Evolutionary conservation across 352 stramenopile genomes (phyloP).

Genomic region (Blastocystis sp.): DNA sequence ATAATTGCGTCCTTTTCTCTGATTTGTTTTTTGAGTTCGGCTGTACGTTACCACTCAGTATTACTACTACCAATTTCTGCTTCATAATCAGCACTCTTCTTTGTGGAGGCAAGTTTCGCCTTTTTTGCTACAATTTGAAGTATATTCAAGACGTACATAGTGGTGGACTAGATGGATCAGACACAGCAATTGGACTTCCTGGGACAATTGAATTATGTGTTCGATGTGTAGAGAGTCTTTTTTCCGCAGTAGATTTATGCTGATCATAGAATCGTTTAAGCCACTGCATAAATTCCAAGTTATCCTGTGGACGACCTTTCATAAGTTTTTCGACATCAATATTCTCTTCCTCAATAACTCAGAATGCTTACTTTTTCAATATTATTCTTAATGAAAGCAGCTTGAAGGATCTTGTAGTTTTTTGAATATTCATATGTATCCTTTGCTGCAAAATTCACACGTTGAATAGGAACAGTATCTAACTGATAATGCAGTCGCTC

Average conservation of each 20-base stretch:
- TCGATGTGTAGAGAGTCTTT: constrained; percentile 10
- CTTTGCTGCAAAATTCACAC: constrained; percentile 93
- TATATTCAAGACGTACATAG: neutral
- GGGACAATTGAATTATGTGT: neutral
- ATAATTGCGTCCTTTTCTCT: constrained; percentile 69
- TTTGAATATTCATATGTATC: constrained; percentile 94
- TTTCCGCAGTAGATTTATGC: constrained; percentile 65
- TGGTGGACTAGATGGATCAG: neutral
- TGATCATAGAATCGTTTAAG: constrained; percentile 85
- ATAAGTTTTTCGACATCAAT: constrained; percentile 96
- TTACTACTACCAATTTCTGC: constrained; percentile 43
- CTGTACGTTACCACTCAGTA: constrained; percentile 64
- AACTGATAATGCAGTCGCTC: constrained; percentile 67
- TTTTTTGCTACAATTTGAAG: neutral
- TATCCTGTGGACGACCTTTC: constrained; percentile 97
- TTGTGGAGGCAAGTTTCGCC: neutral
- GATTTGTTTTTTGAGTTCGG: constrained; percentile 73
- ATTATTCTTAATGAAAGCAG: constrained; percentile 87
- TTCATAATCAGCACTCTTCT: neutral
- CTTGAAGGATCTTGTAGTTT: constrained; percentile 99
- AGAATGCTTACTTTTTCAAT: constrained; percentile 74
- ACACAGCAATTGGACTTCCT: neutral
- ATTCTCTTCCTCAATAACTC: constrained; percentile 69
- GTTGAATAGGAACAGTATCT: constrained; percentile 87
- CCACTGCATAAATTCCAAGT: constrained; percentile 99